phyloP scores from a whole-genome alignment of 2,329 filamentous ascomycete species.

The Phyllosticta paracitricarpa region DNA sequence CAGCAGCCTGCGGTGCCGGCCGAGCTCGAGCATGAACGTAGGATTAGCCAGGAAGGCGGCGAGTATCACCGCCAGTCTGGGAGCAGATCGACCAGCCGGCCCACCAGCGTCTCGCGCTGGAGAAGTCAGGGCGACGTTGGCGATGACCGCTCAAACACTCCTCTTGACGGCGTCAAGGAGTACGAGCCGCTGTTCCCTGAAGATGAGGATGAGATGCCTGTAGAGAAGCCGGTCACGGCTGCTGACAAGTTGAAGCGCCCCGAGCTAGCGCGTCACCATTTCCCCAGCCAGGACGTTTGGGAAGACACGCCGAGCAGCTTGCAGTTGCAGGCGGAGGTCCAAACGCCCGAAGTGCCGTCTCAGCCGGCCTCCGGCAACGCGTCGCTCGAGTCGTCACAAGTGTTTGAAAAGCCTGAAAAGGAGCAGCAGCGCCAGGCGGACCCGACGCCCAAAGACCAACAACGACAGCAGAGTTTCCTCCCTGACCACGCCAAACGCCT shows the following conservation, averaged over 20 bases:
- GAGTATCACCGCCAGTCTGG: slow-evolving; percentile 26
- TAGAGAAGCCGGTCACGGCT: slow-evolving; percentile 42
- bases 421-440: slow-evolving; percentile 40
- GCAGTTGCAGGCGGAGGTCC: slow-evolving; percentile 68
- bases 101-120: slow-evolving; percentile 38
- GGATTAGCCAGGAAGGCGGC: slow-evolving; percentile 45
- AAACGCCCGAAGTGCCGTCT: slow-evolving; percentile 59
- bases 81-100: slow-evolving; percentile 33
- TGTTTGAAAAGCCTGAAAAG: slow-evolving; percentile 38
- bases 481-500: slow-evolving; percentile 42
- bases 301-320: slow-evolving; percentile 87
- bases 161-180: slow-evolving; percentile 79
- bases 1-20: slow-evolving; percentile 78
- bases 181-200: slow-evolving; percentile 90
- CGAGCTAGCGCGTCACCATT: slow-evolving; percentile 48
- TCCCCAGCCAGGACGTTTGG: slow-evolving; percentile 95
- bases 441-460: slow-evolving; percentile 28
- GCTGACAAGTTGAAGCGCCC: slow-evolving; percentile 47
- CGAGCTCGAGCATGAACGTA: slow-evolving; percentile 40
- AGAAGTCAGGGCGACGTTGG: slow-evolving; percentile 38
- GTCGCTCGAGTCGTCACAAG: slow-evolving; percentile 21
- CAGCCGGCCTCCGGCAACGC: slow-evolving; percentile 32
- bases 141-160: slow-evolving; percentile 48
- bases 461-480: slow-evolving; percentile 32
- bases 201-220: slow-evolving; percentile 52